Evolutionary conservation across 2,329 filamentous ascomycete genomes (phyloP), one percentile per base, ranked within the genome.

Genomic region (Tolypocladium album): DNA sequence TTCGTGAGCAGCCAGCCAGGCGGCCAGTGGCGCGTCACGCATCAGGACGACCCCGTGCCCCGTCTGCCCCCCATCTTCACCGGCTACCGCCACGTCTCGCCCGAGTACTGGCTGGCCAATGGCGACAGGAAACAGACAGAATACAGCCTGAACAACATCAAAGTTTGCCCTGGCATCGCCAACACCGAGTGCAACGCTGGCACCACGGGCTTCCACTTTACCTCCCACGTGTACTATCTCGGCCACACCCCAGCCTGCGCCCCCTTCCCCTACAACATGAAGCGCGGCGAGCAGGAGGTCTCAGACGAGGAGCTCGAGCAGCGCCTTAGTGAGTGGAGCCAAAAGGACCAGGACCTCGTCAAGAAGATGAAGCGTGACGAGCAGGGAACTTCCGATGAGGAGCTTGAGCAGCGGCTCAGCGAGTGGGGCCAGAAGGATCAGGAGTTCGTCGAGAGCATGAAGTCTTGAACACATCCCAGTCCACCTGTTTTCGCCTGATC

Each of bases 11-110:
- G 66, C 56, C 83, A 87, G 65, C 61, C 73, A 1, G 82, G 82
- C 59, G 69, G 69, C 59, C 80, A 83, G 64, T 87, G 79, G 74
- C 84, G 88, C 63, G 76, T 89, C 58, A 90, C 88, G 1, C 87
- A 91, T 72, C 73, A 72, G 50, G 75, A 81, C 65, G 89, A 92
- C 69, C 84, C 86, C 0, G 82, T 91, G 1, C 86, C 88, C 0
- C 81, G 84, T 52, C 77, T 92, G 43, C 88, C 88, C 1, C 82
- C 86, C 13, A 72, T 83, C 60, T 58, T 81, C 55, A 70, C 87
- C 58, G 81, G 82, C 40, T 91, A 85, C 75, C 75, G 80, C 45
- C 88, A 90, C 71, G 81, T 83, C n/a, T 82, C 78, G 20, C 86
- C 88, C 1, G 88, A 91, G 76, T 89, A 85, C 73, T 90, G 83